Percentiles rank a stretch among this genome's conserved stretches.
Evolutionary conservation across 179 eudicot genomes (phyloP).

Genomic region (Monotropa hypopitys): DNA sequence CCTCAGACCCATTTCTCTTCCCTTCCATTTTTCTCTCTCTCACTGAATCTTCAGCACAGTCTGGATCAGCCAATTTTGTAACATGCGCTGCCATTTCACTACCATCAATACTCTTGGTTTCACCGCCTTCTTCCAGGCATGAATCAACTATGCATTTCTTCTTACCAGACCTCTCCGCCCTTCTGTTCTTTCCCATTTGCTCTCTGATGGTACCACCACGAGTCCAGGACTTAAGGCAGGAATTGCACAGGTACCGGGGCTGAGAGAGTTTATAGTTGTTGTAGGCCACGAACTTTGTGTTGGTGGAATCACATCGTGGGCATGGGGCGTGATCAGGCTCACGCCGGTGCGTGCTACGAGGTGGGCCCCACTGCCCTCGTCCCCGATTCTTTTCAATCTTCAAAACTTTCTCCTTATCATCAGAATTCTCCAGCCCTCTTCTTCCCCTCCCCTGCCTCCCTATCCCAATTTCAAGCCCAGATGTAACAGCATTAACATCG

Average conservation of each 20-base stretch:
- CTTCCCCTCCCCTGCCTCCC: constrained; percentile 9
- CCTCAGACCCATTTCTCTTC: constrained; percentile 1
- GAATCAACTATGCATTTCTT: neutral
- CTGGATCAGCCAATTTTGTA: neutral
- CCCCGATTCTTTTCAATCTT: neutral
- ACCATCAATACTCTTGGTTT: neutral
- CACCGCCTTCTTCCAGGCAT: neutral
- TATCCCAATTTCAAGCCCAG: neutral
- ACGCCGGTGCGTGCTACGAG: neutral
- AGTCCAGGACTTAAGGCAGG: neutral
- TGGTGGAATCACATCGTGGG: neutral
- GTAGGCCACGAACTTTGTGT: neutral
- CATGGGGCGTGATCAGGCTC: neutral
- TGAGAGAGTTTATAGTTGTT: neutral
- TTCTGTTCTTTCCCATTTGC: constrained; percentile 11
- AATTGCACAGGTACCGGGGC: neutral
- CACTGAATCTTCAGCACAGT: neutral
- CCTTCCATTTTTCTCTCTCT: constrained; percentile 3
- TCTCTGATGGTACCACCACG: neutral
- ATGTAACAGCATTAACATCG: neutral
- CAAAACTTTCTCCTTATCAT: neutral
- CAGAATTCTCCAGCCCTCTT: constrained; percentile 11
- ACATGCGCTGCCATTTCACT: constrained; percentile 10
- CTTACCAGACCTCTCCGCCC: constrained; percentile 7
- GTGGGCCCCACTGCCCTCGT: neutral